Conservation (phyloP, 495 filamentous ascomycete species). For the Sphaerosporella brunnea region DNA sequence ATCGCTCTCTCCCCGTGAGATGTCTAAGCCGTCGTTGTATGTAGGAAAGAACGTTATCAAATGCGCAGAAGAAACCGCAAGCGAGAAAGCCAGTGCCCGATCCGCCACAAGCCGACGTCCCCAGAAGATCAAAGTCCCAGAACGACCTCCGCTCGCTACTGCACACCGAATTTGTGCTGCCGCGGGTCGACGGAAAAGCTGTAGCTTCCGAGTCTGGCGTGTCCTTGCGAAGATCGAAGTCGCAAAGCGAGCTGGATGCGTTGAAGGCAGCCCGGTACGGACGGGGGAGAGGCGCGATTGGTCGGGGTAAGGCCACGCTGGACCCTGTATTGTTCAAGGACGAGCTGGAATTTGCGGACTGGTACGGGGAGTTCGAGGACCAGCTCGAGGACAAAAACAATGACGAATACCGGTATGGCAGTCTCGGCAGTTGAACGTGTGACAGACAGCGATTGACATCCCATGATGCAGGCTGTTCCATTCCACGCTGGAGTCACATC, state of each 20-base stretch:
- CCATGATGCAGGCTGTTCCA: slow-evolving; percentile 23
- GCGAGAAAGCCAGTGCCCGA: slow-evolving; percentile 36
- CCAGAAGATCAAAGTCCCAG: slow-evolving; percentile 56
- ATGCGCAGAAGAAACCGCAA: slow-evolving; percentile 27
- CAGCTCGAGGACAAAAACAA: slow-evolving; percentile 63
- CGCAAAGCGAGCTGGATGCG: slow-evolving; percentile 31
- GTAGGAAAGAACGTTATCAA: slow-evolving; percentile 28
- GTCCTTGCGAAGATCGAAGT: slow-evolving; percentile 22
- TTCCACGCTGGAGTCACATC: slow-evolving; percentile 43
- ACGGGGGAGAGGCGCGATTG: slow-evolving; percentile 15
- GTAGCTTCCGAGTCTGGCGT: slow-evolving; percentile 22
- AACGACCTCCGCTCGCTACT: slow-evolving; percentile 42
- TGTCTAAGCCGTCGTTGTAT: background rate
- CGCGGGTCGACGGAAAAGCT: slow-evolving; percentile 32
- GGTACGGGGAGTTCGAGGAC: slow-evolving; percentile 45
- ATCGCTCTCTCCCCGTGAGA: slow-evolving; percentile 11
- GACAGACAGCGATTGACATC: background rate
- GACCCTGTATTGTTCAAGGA: slow-evolving; percentile 18
- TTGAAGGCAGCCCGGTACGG: slow-evolving; percentile 27
- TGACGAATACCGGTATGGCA: slow-evolving; percentile 60
- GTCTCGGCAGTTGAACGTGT: background rate
- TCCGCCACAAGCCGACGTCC: slow-evolving; percentile 32
- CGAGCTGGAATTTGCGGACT: slow-evolving; percentile 44
- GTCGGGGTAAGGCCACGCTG: background rate
- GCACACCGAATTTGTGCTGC: slow-evolving; percentile 39